Base-by-base conservation (phyloP, 225 moss, liverwort and hornwort genomes). In the Sphagnum contortum region DNA sequence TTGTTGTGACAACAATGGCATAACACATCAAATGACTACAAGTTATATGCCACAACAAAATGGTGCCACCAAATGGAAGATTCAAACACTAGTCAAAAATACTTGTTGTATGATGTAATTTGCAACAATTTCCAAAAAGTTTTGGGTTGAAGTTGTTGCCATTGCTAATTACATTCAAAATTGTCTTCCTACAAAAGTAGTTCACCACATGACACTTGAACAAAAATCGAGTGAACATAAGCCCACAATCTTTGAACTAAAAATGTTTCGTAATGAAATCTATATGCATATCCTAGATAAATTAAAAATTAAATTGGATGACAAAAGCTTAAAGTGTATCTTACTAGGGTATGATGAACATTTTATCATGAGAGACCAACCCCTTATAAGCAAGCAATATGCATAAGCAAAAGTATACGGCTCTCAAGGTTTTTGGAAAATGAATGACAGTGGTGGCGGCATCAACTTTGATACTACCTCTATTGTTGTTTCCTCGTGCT, bases 41-140 rank as follows among this genome's bases (percentile, higher is more conserved):
- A 51, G 12, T 29, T 65, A 65, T 65, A 53, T 12, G 5, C 54
- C 49, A 12, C 44, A 13, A 12, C 65, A 65, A 51, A 65, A 65
- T 65, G 52, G 52, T 4, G 54, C 53, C 5, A 10, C 65, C 9
- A 51, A 53, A 65, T 12, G 51, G 51, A 51, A 65, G 4, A 65
- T 10, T 29, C n/a, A 14, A 8, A 52, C 51, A 50, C 12, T 51
- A 3, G n/a, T 45, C 4, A 51, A 65, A 55, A 52, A 9, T 9
- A 51, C 51, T 13, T 29, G 14, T 29, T 49, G 52, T 55, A 55
- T 65, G 65, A 8, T 65, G 1, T 50, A 51, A 44, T 14, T 62
- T 45, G 61, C 65, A 11, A 46, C 50, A 3, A 5, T 49, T 44
- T 55, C 2, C 13, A 64, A 49, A 29, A 64, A 9, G 10, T 64